Evolutionary conservation across 164 flowering plant species (phyloP).

Genomic region (Brasenia schreberi): DNA sequence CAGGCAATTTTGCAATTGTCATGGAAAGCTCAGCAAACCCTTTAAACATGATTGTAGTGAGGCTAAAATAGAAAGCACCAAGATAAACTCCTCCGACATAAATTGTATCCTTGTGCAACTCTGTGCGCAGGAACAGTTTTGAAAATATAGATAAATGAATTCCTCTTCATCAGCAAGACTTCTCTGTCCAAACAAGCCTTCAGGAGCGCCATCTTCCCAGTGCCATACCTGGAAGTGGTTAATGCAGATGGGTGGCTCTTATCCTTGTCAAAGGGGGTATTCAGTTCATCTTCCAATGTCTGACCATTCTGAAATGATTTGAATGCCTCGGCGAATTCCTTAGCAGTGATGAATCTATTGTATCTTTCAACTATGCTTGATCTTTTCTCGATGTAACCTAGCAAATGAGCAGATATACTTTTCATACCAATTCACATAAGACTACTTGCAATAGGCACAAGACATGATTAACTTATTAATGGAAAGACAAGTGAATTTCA

Average conservation of each 20-base stretch:
- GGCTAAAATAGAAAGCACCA: conserved; percentile 31
- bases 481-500: no score
- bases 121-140: conserved; percentile 18
- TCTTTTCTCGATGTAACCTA: conserved; percentile 13
- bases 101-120: conserved; percentile 16
- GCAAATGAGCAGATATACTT: conserved; percentile 10
- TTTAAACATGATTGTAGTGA: conserved; percentile 19
- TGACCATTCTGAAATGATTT: conserved; percentile 32
- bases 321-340: conserved; percentile 33
- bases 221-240: conserved; percentile 24
- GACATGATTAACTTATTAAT: no score
- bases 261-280: conserved; percentile 24
- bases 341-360: conserved; percentile 21
- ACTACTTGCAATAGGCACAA: no score
- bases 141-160: conserved; percentile 27
- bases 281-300: conserved; percentile 19
- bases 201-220: conserved; percentile 21
- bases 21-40: conserved; percentile 34
- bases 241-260: conserved; percentile 36
- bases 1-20: conserved; percentile 36
- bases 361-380: conserved; percentile 10
- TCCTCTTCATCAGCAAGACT: conserved; percentile 31
- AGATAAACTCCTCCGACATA: conserved; percentile 25
- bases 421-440: no score
- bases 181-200: conserved; percentile 31